These are phyloP conservation scores for Echites panduratus DNA, from an alignment of 257 asterid species.

Conservation along the genomic window DNA sequence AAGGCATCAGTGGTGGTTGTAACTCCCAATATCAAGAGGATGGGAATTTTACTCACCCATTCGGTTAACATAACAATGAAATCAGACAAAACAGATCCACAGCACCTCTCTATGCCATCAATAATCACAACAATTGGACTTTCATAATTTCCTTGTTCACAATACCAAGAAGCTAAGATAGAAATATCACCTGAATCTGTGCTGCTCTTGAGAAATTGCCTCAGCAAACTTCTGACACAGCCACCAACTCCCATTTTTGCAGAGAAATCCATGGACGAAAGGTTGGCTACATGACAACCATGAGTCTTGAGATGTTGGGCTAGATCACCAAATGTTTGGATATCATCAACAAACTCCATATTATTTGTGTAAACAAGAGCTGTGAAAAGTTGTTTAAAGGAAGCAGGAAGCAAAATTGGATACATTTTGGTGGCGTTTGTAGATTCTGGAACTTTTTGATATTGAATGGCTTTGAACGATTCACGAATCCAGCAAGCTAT, in stretches of 20 bases:
- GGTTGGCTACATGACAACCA: conserved; percentile 72
- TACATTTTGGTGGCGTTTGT: conserved; percentile 35
- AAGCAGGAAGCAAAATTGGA: conserved; percentile 45
- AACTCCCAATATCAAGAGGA: conserved; percentile 74
- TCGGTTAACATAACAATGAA: conserved; percentile 84
- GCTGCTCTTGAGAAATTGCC: conserved; percentile 49
- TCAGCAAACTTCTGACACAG: conserved; percentile 64
- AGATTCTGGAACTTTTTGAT: conserved; percentile 30
- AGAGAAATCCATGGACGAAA: conserved; percentile 72
- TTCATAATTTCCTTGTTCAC: conserved; percentile 49
- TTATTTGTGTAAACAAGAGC: conserved; percentile 74
- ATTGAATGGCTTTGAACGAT: conserved; percentile 52
- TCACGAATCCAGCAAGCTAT: conserved; percentile 58
- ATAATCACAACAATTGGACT: conserved; percentile 73
- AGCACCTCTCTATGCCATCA: conserved; percentile 80
- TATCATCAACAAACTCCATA: conserved; percentile 83
- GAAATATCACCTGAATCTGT: conserved; percentile 84
- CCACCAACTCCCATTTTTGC: conserved; percentile 76
- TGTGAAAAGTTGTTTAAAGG: conserved; percentile 57
- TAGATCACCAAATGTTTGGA: conserved; percentile 66
- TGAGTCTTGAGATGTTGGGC: conserved; percentile 51
- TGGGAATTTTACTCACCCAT: conserved; percentile 78
- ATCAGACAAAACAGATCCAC: conserved; percentile 70
- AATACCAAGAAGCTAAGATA: conserved; percentile 75
- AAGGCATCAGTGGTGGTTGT: conserved; percentile 73